Base-by-base conservation (phyloP, 495 filamentous ascomycete genomes). In the Hyaloscypha bicolor region DNA sequence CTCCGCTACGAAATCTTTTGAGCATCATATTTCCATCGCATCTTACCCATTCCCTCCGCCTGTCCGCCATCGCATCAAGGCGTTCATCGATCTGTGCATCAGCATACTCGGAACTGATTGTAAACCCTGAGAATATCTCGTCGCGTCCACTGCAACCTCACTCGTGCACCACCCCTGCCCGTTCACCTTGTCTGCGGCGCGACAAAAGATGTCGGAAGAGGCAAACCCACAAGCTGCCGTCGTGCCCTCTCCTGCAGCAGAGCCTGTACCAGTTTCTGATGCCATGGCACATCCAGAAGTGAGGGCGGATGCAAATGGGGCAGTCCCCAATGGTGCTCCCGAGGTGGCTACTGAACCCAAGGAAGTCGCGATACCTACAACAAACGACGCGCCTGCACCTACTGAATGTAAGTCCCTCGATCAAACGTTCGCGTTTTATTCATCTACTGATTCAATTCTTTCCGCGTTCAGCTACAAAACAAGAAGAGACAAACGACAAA, bases 201-300 rank as follows among this genome's bases (percentile, higher is more conserved):
- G 68, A 71, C 66, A 51, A 42, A 71, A 45, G 1, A 71, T 71
- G 72, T 66, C 69, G 19, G 69, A 71, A 58, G 71, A 71, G 52
- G 60, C 66, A 58, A 69, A 51, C 16, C 59, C 70, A 5, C 59
- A 68, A 64, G 55, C 64, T 55, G 35, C 63, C 61, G 68, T 71
- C 32, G 52, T 29, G 2, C 48, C 68, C 37, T 31, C 68, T 57
- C 37, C 68, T 57, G 57, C 69, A 4, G 63, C 74, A 9, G 72
- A 79, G 42, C 57, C 76, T 21, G 66, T 76, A 33, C 62, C 76
- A 29, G 71, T 76, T 22, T 60, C 67, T 19, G 68, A 75, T 25
- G 72, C 74, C 35, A 66, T 75, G 33, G 32, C 71, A 35, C 51
- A 61, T 30, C 66, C 62, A 35, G 69, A 60, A 9, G 67, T 70